Base-by-base conservation (phyloP, 2,329 filamentous ascomycete genomes). In the Botrytis medusae region DNA sequence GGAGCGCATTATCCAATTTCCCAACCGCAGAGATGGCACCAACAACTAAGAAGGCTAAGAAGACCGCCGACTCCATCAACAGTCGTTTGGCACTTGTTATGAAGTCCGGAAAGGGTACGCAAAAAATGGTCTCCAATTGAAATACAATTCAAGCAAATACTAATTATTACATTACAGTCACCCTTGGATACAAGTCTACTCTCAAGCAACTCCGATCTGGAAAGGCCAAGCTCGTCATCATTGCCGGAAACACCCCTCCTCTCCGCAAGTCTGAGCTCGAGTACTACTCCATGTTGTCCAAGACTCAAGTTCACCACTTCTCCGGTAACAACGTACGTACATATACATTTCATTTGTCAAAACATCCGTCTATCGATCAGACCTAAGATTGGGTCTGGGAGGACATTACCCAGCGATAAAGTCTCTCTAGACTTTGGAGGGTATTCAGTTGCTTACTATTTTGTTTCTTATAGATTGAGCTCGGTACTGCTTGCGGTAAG, bases 151-250 rank as follows among this genome's bases (percentile, higher is more conserved):
- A n/a, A 25, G 29, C 63, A 62, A 57, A 69, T 74, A 34, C 72
- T 74, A 65, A 74, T 62, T 34, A n/a, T 61, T 70, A 32, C 4
- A 4, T 51, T 22, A 75, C 83, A 89, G 94, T 97, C 88, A 94
- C 90, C 78, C 89, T 97, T 79, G 94, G 94, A 82, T 95, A 95
- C 90, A 95, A 95, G 87, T 93, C 90, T 77, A 95, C 89, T 83
- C 89, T 96, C 83, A 97, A 98, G 92, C 88, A 88, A 80, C 92
- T 98, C 81, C 93, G 95, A 82, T 92, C 91, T 80, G 95, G 95
- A 86, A 98, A 98, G 92, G 96, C 96, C 85, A 98, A 98, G 93
- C 91, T 98, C 80, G 93, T 98, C 85, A 94, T 97, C 87, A 97
- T 97, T 78, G 88, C 92, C 80, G 94, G 93, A 87, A 98, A 99